Conservation (phyloP, 208 protist species). For the Porcisia deanei region DNA sequence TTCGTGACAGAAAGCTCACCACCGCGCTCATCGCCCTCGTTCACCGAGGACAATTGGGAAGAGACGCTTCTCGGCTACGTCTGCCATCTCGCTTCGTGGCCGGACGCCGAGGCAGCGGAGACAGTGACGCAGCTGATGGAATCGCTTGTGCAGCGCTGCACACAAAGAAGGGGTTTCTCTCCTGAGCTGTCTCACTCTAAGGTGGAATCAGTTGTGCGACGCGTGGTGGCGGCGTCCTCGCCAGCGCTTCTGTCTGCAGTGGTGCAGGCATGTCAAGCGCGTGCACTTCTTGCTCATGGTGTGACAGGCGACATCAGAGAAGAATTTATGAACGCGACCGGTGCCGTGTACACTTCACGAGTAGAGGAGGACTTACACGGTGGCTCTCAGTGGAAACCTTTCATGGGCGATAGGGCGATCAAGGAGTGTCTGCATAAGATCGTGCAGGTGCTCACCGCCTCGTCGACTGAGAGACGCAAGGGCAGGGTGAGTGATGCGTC, state of each 20-base stretch:
- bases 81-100: constrained; percentile 11
- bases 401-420: constrained; percentile 29
- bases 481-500: not conserved
- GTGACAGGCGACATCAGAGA: not conserved
- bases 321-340: not conserved
- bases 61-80: constrained; percentile 15
- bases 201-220: constrained; percentile 11
- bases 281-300: not conserved
- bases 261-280: constrained; percentile 6
- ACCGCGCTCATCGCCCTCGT: not conserved
- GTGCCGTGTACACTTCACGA: not conserved
- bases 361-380: constrained; percentile 14
- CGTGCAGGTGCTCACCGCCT: constrained; percentile 30
- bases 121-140: constrained; percentile 7
- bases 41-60: not conserved
- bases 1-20: not conserved
- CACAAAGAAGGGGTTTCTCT: not conserved
- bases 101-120: constrained; percentile 6
- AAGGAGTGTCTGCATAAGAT: constrained; percentile 55
- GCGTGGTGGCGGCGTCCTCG: constrained; percentile 18
- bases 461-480: constrained; percentile 1
- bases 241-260: constrained; percentile 11
- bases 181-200: not conserved
- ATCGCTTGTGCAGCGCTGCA: not conserved
- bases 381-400: constrained; percentile 26